These are phyloP conservation scores for Fusarium hainanense DNA, from an alignment of 2,329 filamentous ascomycete genomes.

Conservation along the genomic window DNA sequence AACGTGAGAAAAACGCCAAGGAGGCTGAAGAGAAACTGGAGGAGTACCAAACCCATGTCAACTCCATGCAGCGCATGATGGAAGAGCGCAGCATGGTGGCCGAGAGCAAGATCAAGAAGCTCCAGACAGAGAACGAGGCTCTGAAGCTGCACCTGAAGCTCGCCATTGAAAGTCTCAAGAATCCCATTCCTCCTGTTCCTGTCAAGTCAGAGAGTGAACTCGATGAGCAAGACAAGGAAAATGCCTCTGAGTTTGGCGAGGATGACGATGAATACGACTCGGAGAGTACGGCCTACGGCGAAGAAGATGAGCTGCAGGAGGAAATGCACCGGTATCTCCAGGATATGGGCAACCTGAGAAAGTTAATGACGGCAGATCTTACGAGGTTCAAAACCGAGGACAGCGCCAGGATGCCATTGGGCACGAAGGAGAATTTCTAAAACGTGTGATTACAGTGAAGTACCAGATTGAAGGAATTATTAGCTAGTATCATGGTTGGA, in stretches of 20 bases:
- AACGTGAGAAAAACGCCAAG: slow-evolving; percentile 79
- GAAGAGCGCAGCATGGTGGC: slow-evolving; percentile 91
- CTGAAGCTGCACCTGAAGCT: slow-evolving; percentile 88
- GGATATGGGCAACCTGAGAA: slow-evolving; percentile 77
- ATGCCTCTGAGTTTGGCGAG: slow-evolving; percentile 65
- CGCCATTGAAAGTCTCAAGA: slow-evolving; percentile 86
- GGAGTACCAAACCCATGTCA: slow-evolving; percentile 92
- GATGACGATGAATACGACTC: slow-evolving; percentile 68
- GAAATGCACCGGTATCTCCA: slow-evolving; percentile 85
- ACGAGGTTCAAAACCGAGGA: slow-evolving; percentile 72
- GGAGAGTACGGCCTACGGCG: slow-evolving; percentile 59
- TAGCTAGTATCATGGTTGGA: slow-evolving; percentile 38
- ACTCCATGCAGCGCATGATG: slow-evolving; percentile 93
- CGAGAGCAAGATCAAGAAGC: slow-evolving; percentile 91
- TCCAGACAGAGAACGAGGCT: slow-evolving; percentile 92
- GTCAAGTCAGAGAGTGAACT: slow-evolving; percentile 50
- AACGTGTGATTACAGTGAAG: not conserved
- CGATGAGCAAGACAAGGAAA: slow-evolving; percentile 53
- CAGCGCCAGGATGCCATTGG: slow-evolving; percentile 64
- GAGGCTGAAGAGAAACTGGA: slow-evolving; percentile 86
- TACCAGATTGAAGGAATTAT: slow-evolving; percentile 1
- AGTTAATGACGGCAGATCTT: slow-evolving; percentile 80
- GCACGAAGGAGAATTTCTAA: slow-evolving; percentile 56
- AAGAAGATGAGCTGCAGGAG: slow-evolving; percentile 75
- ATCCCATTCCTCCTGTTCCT: slow-evolving; percentile 79